phyloP scores from a whole-genome alignment of 345 rosid species.

The Gossypium stocksii region DNA sequence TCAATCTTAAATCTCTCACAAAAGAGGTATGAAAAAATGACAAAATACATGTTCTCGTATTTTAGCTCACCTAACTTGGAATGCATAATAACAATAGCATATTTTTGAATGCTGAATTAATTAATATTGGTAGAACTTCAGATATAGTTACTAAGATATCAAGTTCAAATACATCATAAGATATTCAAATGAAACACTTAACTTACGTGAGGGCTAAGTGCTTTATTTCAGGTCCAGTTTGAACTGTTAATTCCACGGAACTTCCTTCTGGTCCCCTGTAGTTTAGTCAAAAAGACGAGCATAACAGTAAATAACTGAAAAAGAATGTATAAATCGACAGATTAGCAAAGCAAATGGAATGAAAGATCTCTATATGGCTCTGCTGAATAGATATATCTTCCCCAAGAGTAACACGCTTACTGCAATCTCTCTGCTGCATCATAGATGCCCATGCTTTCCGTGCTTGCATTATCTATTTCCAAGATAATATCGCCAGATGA shows the following conservation, averaged over 20 bases:
- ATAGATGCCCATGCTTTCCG: slow-evolving; percentile 72
- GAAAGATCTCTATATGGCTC: slow-evolving; percentile 8
- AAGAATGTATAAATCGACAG: neutral
- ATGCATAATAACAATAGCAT: neutral
- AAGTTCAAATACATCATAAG: neutral
- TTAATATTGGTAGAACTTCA: neutral
- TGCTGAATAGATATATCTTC: neutral
- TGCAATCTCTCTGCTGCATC: slow-evolving; percentile 92
- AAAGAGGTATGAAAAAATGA: neutral
- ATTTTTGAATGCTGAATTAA: slow-evolving; percentile 2
- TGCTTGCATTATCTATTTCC: slow-evolving; percentile 55
- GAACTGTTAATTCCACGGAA: slow-evolving; percentile 64
- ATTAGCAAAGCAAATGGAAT: neutral
- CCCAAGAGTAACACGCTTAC: slow-evolving; percentile 37
- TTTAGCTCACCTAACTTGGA: neutral
- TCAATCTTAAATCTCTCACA: neutral
- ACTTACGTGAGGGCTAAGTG: slow-evolving; percentile 63
- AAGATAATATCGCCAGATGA: slow-evolving; percentile 73
- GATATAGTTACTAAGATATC: neutral
- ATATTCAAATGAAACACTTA: neutral
- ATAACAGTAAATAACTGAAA: slow-evolving; percentile 9
- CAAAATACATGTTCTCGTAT: neutral
- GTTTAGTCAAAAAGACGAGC: slow-evolving; percentile 18
- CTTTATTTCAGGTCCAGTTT: slow-evolving; percentile 70
- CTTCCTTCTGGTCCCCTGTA: slow-evolving; percentile 97